Percentiles rank a stretch among this genome's conserved stretches.
Conservation (phyloP, 2,329 filamentous ascomycete species). For the Paradendryphiella salina region DNA sequence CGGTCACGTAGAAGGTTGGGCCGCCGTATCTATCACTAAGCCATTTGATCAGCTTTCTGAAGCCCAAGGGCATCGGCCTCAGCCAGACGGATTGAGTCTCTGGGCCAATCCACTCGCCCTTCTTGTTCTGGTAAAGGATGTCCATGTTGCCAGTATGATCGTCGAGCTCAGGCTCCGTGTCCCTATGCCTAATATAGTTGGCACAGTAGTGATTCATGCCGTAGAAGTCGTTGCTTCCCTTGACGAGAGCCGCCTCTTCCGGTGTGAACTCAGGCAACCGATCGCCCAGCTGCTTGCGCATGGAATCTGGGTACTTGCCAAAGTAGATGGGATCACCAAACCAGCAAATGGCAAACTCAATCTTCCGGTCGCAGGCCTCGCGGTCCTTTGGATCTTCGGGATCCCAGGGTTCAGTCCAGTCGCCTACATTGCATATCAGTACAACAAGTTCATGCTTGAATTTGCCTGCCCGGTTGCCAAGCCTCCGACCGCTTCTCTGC, state of each 20-base stretch:
- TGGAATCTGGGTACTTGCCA: constrained; percentile 80
- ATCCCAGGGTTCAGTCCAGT: constrained; percentile 83
- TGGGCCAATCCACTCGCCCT: constrained; percentile 72
- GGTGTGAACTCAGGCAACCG: constrained; percentile 74
- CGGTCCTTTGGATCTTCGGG: constrained; percentile 72
- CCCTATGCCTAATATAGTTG: constrained; percentile 79
- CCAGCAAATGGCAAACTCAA: constrained; percentile 87
- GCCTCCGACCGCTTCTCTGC: background rate
- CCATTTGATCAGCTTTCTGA: constrained; percentile 66
- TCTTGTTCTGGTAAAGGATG: constrained; percentile 69
- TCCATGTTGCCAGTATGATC: constrained; percentile 80
- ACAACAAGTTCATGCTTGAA: constrained; percentile 1
- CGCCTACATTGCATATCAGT: constrained; percentile 55
- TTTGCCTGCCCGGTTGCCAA: background rate
- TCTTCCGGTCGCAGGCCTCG: constrained; percentile 76
- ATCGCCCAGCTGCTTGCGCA: constrained; percentile 78
- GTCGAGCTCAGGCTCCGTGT: constrained; percentile 61
- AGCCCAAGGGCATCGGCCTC: constrained; percentile 72
- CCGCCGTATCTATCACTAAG: constrained; percentile 70
- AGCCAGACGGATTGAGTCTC: constrained; percentile 85
- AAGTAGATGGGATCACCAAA: constrained; percentile 87
- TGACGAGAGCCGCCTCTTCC: constrained; percentile 72
- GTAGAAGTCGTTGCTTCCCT: constrained; percentile 90
- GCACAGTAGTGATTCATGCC: constrained; percentile 94
- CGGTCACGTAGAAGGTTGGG: constrained; percentile 83